These are phyloP conservation scores for Xylaria sp. DNA, from an alignment of 2,329 filamentous ascomycete species.

Conservation along the genomic window DNA sequence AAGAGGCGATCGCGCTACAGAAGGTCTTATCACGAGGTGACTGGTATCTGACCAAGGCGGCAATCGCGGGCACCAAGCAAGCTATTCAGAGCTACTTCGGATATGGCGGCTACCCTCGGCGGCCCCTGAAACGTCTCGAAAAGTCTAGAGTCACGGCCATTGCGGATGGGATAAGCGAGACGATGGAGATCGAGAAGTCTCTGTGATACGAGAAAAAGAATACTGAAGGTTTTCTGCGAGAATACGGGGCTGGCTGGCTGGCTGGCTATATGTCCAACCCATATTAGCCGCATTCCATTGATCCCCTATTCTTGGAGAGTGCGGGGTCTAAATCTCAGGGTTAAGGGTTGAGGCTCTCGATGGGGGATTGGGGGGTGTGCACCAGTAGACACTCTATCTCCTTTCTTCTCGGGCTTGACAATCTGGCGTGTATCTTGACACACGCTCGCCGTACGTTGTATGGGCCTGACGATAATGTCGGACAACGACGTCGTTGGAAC, in stretches of 20 bases:
- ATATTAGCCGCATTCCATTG: conserved; percentile 31
- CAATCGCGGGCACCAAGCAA: conserved; percentile 84
- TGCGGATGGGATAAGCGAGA: conserved; percentile 60
- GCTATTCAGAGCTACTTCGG: conserved; percentile 80
- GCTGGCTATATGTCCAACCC: conserved; percentile 30
- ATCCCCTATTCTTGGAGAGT: conserved; percentile 25
- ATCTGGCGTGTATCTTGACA: conserved; percentile 12
- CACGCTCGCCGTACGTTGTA: neutral
- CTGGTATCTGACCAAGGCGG: conserved; percentile 81
- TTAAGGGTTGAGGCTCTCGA: conserved; percentile 31
- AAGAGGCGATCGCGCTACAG: conserved; percentile 76
- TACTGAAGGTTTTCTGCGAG: conserved; percentile 20
- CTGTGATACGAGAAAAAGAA: conserved; percentile 47
- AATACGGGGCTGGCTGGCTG: conserved; percentile 8
- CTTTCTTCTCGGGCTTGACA: neutral
- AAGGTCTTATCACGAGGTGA: conserved; percentile 77
- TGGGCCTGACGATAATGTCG: neutral
- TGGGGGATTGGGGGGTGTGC: conserved; percentile 8
- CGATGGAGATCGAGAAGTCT: conserved; percentile 66
- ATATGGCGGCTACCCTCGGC: conserved; percentile 76
- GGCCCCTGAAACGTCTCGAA: conserved; percentile 69
- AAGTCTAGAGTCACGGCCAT: conserved; percentile 57
- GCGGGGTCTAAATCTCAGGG: conserved; percentile 31
- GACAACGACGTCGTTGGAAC: neutral
- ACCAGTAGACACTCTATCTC: conserved; percentile 1